These are phyloP conservation scores for Chalara sp. DNA, from an alignment of 2,329 filamentous ascomycete species.

Conservation along the genomic window DNA sequence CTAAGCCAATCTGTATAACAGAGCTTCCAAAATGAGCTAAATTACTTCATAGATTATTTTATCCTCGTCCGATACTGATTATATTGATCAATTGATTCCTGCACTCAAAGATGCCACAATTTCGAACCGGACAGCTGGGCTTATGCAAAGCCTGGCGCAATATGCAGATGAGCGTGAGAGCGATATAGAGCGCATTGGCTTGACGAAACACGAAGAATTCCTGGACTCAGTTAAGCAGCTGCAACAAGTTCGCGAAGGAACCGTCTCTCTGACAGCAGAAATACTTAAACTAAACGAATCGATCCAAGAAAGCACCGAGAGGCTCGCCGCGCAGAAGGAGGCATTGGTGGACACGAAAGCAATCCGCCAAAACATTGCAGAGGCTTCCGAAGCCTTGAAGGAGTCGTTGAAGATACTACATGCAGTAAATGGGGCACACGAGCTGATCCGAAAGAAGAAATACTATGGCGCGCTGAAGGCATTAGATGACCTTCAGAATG, in stretches of 20 bases:
- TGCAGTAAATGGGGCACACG: constrained; percentile 89
- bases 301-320: constrained; percentile 91
- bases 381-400: constrained; percentile 79
- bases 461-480: constrained; percentile 94
- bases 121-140: constrained; percentile 62
- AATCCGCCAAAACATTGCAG: constrained; percentile 91
- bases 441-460: constrained; percentile 84
- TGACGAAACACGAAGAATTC: constrained; percentile 96
- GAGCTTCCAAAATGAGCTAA: too few species aligned
- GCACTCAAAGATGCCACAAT: constrained; percentile 84
- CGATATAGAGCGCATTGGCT: constrained; percentile 90
- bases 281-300: constrained; percentile 90
- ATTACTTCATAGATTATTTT: constrained; percentile 69
- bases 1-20: background rate
- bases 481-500: constrained; percentile 91
- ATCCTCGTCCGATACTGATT: constrained; percentile 85
- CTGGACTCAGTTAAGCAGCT: constrained; percentile 89
- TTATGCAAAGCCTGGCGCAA: constrained; percentile 71
- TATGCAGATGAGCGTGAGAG: constrained; percentile 82
- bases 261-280: constrained; percentile 79
- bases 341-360: constrained; percentile 86
- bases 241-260: constrained; percentile 86
- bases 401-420: constrained; percentile 89
- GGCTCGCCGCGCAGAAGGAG: constrained; percentile 89
- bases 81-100: constrained; percentile 91